Evolutionary conservation across 2,329 filamentous ascomycete species (phyloP).

Genomic region (Cucurbitaria berberidis): DNA sequence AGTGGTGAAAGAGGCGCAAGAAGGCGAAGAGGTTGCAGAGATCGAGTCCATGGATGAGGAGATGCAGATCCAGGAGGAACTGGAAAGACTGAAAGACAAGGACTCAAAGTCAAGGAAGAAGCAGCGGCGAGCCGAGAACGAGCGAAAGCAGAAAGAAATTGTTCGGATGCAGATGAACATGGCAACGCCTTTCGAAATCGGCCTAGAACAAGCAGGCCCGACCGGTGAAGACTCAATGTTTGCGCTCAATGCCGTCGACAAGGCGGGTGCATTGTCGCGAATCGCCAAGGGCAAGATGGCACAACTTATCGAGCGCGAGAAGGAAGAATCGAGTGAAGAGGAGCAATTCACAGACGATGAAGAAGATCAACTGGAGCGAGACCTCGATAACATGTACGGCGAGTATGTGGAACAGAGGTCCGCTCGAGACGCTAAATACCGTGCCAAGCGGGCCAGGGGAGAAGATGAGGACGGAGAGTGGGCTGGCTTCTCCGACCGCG

Average conservation of each 20-base stretch:
- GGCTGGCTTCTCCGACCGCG: slow-evolving; percentile 78
- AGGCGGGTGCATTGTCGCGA: slow-evolving; percentile 70
- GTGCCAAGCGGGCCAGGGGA: slow-evolving; percentile 85
- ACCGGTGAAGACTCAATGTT: slow-evolving; percentile 86
- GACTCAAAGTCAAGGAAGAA: slow-evolving; percentile 79
- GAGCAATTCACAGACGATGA: slow-evolving; percentile 73
- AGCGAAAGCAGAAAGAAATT: slow-evolving; percentile 92
- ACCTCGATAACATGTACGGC: slow-evolving; percentile 88
- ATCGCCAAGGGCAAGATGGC: slow-evolving; percentile 82
- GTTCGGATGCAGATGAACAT: slow-evolving; percentile 98
- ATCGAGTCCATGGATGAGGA: slow-evolving; percentile 95
- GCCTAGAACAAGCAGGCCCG: slow-evolving; percentile 83
- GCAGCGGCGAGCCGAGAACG: slow-evolving; percentile 85
- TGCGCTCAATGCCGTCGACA: slow-evolving; percentile 79
- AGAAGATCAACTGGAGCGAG: slow-evolving; percentile 79
- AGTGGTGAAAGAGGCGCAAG: slow-evolving; percentile 46
- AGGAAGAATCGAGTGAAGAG: slow-evolving; percentile 55
- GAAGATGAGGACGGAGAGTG: slow-evolving; percentile 79
- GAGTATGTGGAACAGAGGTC: slow-evolving; percentile 81
- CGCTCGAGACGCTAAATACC: slow-evolving; percentile 81
- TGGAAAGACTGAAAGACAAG: slow-evolving; percentile 81
- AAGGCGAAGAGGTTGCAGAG: slow-evolving; percentile 74
- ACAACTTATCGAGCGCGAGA: slow-evolving; percentile 62
- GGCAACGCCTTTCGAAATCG: slow-evolving; percentile 94
- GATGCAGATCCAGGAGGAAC: slow-evolving; percentile 83